Base-by-base conservation (phyloP, 208 protist genomes). In the Blastocrithidia nonstop region DNA sequence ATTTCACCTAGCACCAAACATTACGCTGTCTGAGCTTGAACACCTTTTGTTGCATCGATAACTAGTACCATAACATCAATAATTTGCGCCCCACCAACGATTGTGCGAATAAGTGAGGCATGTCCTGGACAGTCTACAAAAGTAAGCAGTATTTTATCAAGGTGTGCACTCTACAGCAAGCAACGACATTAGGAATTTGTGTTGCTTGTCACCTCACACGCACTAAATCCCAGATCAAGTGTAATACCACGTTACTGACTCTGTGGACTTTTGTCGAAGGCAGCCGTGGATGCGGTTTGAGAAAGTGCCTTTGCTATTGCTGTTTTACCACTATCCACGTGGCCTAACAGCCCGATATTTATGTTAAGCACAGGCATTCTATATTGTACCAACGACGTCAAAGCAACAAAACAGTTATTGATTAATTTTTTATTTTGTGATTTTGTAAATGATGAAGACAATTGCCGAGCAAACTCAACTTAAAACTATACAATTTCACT, bases 81-180 rank as follows among this genome's bases (percentile, higher is more conserved):
- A 42, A 98, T 99, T 57, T 98, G 94, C 19, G 96, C 93, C 3
- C 95, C 95, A 19, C 95, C 95, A 27, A 99, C 88, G n/a, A 99
- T 88, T 2, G 96, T 99, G 17, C 83, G 71, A 42, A 99, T 98
- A 17, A 99, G 80, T 3, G 93, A 97, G 6, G 96, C 96, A 60
- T 99, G 97, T 3, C 96, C 97, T 13, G 97, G 97, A 61, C 97
- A 99, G 55, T 99, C 97, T 0, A 99, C 97, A 4, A 98, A 67
- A 11, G 96, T 99, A 54, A 85, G 93, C 49, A 82, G 66, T 20
- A 90, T 43, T 11, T 59, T 40, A 3, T 62, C 36, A 38, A 82
- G 31, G 0, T 49, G 48, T 3, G 52, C 57, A 1, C 16, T 16
- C 6, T 11, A 4, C 0, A 71, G 53, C 9, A 64, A 28, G 16